These are phyloP conservation scores for Chlamydomonas incerta DNA, from an alignment of 139 green algal genomes.

Conservation along the genomic window DNA sequence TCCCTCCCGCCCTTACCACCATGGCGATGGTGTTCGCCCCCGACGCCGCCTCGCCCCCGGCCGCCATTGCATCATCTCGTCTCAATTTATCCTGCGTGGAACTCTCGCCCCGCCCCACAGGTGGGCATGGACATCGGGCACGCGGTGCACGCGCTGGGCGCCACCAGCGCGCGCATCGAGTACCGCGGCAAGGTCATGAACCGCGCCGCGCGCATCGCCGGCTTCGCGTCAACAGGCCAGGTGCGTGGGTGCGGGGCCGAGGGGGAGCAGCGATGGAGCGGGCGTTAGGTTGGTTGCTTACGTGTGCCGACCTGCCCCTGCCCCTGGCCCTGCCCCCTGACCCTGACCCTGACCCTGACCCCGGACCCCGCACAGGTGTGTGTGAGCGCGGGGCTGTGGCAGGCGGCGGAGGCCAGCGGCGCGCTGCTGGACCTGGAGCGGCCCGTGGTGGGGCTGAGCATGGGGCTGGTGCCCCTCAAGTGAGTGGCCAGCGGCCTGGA, in stretches of 20 bases:
- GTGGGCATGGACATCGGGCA: constrained; percentile 24
- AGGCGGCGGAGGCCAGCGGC: neutral
- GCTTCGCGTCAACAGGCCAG: constrained; percentile 4
- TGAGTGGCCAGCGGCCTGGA: neutral
- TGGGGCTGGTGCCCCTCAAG: neutral
- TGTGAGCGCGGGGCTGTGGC: neutral
- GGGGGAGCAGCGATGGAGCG: no score
- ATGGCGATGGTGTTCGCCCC: no score
- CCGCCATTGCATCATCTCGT: no score
- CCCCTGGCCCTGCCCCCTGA: no score
- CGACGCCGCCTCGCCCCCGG: no score
- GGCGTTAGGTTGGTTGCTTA: no score
- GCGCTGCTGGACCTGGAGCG: neutral
- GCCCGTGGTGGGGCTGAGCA: neutral
- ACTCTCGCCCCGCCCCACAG: no score
- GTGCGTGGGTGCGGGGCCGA: no score
- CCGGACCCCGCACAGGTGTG: neutral
- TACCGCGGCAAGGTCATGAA: constrained; percentile 53
- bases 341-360: no score
- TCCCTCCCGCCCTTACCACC: no score
- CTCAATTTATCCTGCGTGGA: no score
- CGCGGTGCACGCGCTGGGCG: neutral
- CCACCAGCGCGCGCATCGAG: constrained; percentile 15
- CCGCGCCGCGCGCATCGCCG: constrained; percentile 33
- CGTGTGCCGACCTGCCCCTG: no score